Base-by-base conservation (phyloP, 306 rosid species). In the Lablab purpureus region DNA sequence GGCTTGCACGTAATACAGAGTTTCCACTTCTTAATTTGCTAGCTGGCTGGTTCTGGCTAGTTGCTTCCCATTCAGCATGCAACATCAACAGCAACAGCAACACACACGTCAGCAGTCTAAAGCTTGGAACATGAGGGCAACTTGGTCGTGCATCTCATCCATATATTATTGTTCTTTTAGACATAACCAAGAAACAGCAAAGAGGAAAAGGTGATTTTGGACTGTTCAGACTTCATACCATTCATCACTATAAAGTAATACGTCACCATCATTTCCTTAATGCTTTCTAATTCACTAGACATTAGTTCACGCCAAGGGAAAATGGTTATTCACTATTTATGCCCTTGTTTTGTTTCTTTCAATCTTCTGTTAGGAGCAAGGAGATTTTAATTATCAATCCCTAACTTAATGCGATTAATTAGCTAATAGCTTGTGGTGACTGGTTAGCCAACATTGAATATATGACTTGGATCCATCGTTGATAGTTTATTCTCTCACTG, bases 41-140 rank as follows among this genome's bases (percentile, higher is more conserved):
- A 19, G 51, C 27, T 41, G 13, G 60, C 23, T 43, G 15, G 15
- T 10, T 40, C 3, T 40, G 45, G 10, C 0, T 76, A 82, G 86
- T 78, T 78, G 88, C 84, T 74, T 78, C 88, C 76, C 62, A 70
- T 62, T 85, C 88, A 82, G 79, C 86, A 70, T 74, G 88, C 88
- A 83, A 71, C 60, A 77, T 56, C 41, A 74, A 34, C 65, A 72
- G 67, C 58, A 71, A 41, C 58, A n/a, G n/a, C n/a, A n/a, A n/a
- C n/a, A n/a, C n/a, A 66, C 69, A 60, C 18, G 65, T 79, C 69
- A 71, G 50, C 75, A 55, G 19, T 68, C 45, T 41, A 67, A 77
- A 30, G 12, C 69, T 52, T n/a, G 64, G 70, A 82, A 67, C 51
- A 40, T 67, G 69, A 64, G 5, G 47, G 46, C 78, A 62, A 76